A percentile compares a stretch with the other conserved stretches of the same genome.
These are phyloP conservation scores for Eucalyptus erythrocorys DNA, from an alignment of 345 rosid genomes.

Conservation along the genomic window DNA sequence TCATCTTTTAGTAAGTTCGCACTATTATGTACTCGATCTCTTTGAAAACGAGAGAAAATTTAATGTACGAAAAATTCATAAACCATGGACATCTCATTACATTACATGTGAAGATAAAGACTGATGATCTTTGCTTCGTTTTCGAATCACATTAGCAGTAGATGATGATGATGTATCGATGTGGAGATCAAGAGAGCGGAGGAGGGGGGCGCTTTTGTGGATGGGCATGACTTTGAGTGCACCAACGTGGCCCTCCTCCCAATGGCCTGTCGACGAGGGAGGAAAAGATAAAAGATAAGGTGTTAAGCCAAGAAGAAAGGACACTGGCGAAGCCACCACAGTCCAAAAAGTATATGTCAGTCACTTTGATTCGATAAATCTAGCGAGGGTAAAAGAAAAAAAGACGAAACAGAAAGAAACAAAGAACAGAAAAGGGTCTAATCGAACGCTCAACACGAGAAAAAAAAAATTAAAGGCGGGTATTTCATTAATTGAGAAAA, in stretches of 20 bases:
- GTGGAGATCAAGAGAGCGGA: background rate
- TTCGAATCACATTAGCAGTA: background rate
- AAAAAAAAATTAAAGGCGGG: background rate
- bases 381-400: background rate
- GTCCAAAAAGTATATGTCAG: background rate
- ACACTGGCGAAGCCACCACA: background rate
- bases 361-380: background rate
- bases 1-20: background rate
- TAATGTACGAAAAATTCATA: background rate
- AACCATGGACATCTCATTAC: background rate
- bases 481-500: background rate
- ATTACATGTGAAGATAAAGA: background rate
- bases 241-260: background rate
- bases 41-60: background rate
- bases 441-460: background rate
- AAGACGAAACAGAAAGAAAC: background rate
- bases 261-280: background rate
- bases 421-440: background rate
- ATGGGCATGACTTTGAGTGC: background rate
- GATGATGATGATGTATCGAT: background rate
- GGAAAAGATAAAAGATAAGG: background rate
- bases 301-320: background rate
- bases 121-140: background rate
- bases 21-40: background rate
- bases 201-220: background rate